Base-by-base conservation (phyloP, 257 asterid genomes). In the Primulina eburnea region DNA sequence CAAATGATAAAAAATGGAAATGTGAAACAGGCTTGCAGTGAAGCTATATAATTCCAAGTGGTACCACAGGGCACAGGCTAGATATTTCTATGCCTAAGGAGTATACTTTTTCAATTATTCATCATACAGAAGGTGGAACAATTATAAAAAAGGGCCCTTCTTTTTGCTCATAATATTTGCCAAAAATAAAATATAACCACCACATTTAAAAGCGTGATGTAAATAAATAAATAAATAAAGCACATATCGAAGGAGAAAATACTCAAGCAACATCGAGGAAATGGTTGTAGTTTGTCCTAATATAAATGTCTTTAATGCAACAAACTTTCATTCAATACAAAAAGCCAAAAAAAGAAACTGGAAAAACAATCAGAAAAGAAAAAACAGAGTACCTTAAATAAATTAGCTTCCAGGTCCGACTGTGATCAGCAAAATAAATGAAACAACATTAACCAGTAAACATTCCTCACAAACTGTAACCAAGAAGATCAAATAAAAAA, bases 321-420 rank as follows among this genome's bases (percentile, higher is more conserved):
- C 10, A 18, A 7, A 3, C 8, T 58, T 20, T 38, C 56, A 20
- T 64, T 64, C 30, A 7, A 21, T 17, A 37, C 57, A n/a, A n/a
- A n/a, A n/a, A n/a, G n/a, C n/a, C n/a, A n/a, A n/a, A n/a, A n/a
- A 68, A 30, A 33, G 30, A 64, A 30, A 26, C 55, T 1, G 26
- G 53, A 73, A 37, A 62, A 74, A 71, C 57, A 16, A 32, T 26
- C 29, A 28, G 29, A 64, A 30, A 61, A 77, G 26, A 70, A 35
- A 73, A 80, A 12, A 62, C 20, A 50, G 17, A 80, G 69, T 74
- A 89, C 97, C 99, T 94, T 94, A 67, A 94, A 94, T 73, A 94
- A 78, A 80, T 91, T 94, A 52, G 96, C 95, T 84, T 94, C 99
- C 29, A 94, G 89, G 79, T 94, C 99, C 9, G 95, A 84, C 68